These are phyloP conservation scores for Cichorium intybus DNA, from an alignment of 140 eudicot species.

Conservation along the genomic window DNA sequence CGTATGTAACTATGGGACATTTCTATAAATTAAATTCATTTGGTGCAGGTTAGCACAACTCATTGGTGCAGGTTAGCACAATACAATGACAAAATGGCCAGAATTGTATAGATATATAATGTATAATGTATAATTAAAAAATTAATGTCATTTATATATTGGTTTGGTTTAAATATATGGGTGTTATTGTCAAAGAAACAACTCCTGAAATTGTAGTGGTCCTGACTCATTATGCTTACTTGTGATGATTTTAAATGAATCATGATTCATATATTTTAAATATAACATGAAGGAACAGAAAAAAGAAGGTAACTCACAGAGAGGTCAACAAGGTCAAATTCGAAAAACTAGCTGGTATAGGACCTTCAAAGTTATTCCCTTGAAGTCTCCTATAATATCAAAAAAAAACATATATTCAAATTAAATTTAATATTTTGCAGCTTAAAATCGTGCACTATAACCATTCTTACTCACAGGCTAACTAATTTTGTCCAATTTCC, in stretches of 20 bases:
- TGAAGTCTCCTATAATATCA: conserved; percentile 57
- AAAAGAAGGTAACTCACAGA: conserved; percentile 44
- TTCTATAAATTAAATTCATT: no score
- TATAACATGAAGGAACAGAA: conserved; percentile 3
- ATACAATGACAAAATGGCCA: no score
- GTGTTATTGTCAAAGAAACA: neutral
- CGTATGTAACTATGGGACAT: no score
- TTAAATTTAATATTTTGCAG: conserved; percentile 11
- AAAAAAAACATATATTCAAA: conserved; percentile 1
- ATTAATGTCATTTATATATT: no score
- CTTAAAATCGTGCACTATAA: neutral
- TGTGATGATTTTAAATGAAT: no score
- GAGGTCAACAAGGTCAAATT: conserved; percentile 49
- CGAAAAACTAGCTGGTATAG: conserved; percentile 71
- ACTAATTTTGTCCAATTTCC: conserved; percentile 59
- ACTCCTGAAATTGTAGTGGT: neutral
- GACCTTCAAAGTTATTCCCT: conserved; percentile 74
- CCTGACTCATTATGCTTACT: neutral
- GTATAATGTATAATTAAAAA: no score
- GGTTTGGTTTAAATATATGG: neutral
- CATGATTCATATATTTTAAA: neutral
- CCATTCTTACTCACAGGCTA: conserved; percentile 43
- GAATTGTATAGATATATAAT: no score
- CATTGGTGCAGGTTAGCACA: no score
- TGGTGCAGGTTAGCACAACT: no score